These are phyloP conservation scores for Coemansia sp. DNA, from an alignment of 192 early-diverging fungal genomes.

Conservation along the genomic window DNA sequence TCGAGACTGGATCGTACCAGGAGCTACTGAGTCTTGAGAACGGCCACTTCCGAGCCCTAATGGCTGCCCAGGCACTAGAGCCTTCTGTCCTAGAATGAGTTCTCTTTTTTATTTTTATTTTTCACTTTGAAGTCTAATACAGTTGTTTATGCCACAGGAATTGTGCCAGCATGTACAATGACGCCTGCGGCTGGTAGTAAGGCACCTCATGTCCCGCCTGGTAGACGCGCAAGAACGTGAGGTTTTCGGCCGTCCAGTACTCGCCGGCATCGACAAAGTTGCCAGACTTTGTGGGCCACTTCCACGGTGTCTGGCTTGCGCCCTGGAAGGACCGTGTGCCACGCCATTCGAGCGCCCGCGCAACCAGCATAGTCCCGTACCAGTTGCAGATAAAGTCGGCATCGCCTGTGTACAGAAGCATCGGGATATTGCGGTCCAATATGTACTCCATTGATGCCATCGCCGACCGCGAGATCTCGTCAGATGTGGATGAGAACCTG, in stretches of 20 bases:
- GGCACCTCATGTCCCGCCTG: constrained; percentile 90
- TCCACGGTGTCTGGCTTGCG: constrained; percentile 13
- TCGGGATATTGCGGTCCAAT: constrained; percentile 57
- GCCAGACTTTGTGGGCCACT: constrained; percentile 41
- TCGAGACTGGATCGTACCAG: constrained; percentile 68
- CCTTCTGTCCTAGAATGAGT: constrained; percentile 6
- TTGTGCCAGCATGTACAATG: constrained; percentile 80
- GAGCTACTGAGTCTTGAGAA: constrained; percentile 60
- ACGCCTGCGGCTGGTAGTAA: constrained; percentile 84
- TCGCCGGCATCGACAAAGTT: constrained; percentile 52
- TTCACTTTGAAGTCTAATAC: constrained; percentile 8
- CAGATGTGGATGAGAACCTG: constrained; percentile 36
- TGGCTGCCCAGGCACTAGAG: constrained; percentile 50
- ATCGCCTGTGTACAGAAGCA: constrained; percentile 78
- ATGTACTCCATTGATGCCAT: constrained; percentile 52
- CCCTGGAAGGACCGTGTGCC: constrained; percentile 26
- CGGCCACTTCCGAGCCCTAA: constrained; percentile 57
- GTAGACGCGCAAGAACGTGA: constrained; percentile 82
- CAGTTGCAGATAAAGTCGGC: constrained; percentile 82
- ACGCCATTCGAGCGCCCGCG: constrained; percentile 54
- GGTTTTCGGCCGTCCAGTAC: constrained; percentile 61
- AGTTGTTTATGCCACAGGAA: constrained; percentile 59
- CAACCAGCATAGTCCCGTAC: constrained; percentile 47
- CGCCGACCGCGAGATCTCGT: constrained; percentile 55
- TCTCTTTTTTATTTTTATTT: background rate